A percentile compares a stretch with the other conserved stretches of the same genome.
Evolutionary conservation across 164 flowering plant genomes (phyloP).

Genomic region (Stephania japonica): DNA sequence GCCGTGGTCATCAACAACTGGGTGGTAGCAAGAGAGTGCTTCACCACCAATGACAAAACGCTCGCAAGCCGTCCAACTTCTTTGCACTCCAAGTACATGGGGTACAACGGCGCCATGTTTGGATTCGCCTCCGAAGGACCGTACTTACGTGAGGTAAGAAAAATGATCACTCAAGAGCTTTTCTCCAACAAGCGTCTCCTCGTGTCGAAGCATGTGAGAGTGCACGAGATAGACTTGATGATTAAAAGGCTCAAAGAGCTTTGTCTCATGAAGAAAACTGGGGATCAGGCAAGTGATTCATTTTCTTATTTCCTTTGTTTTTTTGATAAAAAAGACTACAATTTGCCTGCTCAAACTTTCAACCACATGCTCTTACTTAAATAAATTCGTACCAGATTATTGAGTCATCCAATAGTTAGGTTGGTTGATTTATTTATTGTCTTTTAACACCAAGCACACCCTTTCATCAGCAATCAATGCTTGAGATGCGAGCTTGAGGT

Average conservation of each 20-base stretch:
- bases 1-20: conserved; percentile 14
- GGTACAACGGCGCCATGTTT: background rate
- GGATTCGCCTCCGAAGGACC: background rate
- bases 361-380: too few species aligned
- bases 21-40: conserved; percentile 26
- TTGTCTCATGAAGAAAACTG: background rate
- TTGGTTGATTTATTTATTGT: too few species aligned
- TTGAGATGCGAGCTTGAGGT: too few species aligned
- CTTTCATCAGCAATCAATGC: too few species aligned
- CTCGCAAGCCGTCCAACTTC: conserved; percentile 14
- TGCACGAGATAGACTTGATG: conserved; percentile 7
- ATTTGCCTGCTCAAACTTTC: too few species aligned
- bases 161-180: conserved; percentile 14
- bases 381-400: too few species aligned
- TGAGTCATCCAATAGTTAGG: too few species aligned
- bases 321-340: too few species aligned
- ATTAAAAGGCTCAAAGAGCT: conserved; percentile 7
- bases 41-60: conserved; percentile 14
- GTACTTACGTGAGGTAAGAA: conserved; percentile 14
- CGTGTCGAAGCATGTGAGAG: conserved; percentile 3
- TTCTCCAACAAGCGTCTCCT: conserved; percentile 15
- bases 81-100: background rate
- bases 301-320: too few species aligned
- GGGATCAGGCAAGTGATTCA: background rate
- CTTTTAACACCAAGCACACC: too few species aligned